These are phyloP conservation scores for Triglochin maritima DNA, from an alignment of 106 monocot species.

Conservation along the genomic window DNA sequence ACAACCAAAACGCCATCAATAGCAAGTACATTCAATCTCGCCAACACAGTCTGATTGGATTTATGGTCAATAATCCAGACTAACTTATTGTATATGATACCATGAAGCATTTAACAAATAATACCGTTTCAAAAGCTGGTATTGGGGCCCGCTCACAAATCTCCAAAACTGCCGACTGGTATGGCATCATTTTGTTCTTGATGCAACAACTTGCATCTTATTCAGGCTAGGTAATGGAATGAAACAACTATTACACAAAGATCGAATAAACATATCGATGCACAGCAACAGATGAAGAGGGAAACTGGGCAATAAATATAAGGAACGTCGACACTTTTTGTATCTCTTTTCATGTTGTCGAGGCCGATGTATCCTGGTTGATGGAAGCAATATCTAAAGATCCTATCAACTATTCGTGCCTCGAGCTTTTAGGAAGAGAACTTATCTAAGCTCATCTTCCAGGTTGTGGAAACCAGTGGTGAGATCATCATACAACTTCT, in stretches of 20 bases:
- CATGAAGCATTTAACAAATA: too few relatives aligned
- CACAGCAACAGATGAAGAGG: not conserved
- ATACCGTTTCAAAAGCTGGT: too few relatives aligned
- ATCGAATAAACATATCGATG: not conserved
- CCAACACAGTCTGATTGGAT: too few relatives aligned
- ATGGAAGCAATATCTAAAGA: not conserved
- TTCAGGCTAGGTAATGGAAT: not conserved
- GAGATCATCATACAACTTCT: constrained; percentile 85
- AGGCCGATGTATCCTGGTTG: not conserved
- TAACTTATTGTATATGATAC: too few relatives aligned
- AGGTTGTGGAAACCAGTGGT: constrained; percentile 80
- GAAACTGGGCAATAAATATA: not conserved
- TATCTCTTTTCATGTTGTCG: not conserved
- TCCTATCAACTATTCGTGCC: not conserved
- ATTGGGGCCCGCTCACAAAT: too few relatives aligned
- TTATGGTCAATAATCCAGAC: too few relatives aligned
- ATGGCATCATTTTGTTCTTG: not conserved
- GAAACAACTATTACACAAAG: not conserved
- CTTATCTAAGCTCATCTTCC: constrained; percentile 56
- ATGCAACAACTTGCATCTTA: constrained; percentile 5
- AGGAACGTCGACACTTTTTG: not conserved
- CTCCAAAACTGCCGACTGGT: too few relatives aligned
- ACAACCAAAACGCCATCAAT: too few relatives aligned
- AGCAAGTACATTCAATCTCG: too few relatives aligned
- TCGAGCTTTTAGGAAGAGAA: not conserved